Base-by-base conservation (phyloP, 129 eudicot genomes). In the Tagetes patula region DNA sequence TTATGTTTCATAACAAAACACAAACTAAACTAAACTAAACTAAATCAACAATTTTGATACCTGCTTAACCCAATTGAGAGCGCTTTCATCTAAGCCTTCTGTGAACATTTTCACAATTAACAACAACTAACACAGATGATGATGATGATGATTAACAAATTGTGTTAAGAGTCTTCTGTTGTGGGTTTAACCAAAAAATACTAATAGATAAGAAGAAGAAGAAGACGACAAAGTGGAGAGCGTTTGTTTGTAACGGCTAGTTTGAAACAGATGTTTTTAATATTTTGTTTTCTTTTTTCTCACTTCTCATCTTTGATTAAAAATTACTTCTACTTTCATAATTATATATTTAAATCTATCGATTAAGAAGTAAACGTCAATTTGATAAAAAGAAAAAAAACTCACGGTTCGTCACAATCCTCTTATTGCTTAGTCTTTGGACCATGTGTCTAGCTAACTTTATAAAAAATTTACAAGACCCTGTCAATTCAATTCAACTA, bases 51-150 rank as follows among this genome's bases (percentile, higher is more conserved):
- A 42, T 52, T 34, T 13, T 2, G 5, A 32, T 86, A 92, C 97
- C 96, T 89, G 86, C 46, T 89, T 92, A 72, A 92, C 81, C 97
- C 97, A 92, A 81, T 82, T 82, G 43, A 89, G 87, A 33, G 97
- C 94, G 40, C 79, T 85, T 71, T 89, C 88, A 39, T 92, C 97
- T 37, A 92, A 68, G 6, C 97, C 97, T 75, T 92, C 94, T 10
- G 97, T 92, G 79, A 92, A 92, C 97, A 92, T 89, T 72, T 49
- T 75, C 12, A 46, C 59, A 40, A 20, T 20, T 20, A 20, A 20
- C 27, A 20, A 20, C 27, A 20, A 20, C 27, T 20, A 20, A 20
- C 27, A 20, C 27, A 20, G 27, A 20, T 20, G 27, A 20, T 20
- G 27, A 20, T 20, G 27, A 20, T 20, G 27, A 20, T 20, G 27